These are phyloP conservation scores for Saprolegnia parasitica DNA, from an alignment of 352 stramenopile species.

Conservation along the genomic window DNA sequence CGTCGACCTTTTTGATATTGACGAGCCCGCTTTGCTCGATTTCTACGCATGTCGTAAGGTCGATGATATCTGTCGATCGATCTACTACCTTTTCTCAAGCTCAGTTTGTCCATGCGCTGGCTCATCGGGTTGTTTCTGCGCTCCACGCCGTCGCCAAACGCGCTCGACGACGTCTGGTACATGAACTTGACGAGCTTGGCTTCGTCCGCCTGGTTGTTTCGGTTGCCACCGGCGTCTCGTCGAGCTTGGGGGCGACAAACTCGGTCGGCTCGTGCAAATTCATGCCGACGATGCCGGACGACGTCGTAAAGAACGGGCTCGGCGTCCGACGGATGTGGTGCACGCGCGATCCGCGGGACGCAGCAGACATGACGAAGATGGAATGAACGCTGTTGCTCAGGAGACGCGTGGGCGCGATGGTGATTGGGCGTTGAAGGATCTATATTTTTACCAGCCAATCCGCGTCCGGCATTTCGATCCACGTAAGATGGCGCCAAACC, in stretches of 20 bases:
- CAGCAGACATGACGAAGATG: slow-evolving; percentile 7
- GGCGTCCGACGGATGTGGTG: slow-evolving; percentile 61
- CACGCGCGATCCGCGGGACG: slow-evolving; percentile 61
- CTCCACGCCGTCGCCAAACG: slow-evolving; percentile 45
- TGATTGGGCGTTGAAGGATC: neutral
- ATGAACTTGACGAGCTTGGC: slow-evolving; percentile 49
- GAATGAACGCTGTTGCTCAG: too few species aligned
- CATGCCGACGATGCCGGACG: slow-evolving; percentile 76
- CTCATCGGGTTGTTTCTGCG: slow-evolving; percentile 52
- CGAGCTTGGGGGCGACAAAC: slow-evolving; percentile 54
- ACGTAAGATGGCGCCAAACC: neutral
- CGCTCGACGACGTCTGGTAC: slow-evolving; percentile 66
- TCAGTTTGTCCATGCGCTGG: slow-evolving; percentile 72
- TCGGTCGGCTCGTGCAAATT: slow-evolving; percentile 60
- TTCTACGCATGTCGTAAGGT: slow-evolving; percentile 36
- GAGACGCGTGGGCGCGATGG: neutral
- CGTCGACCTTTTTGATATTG: slow-evolving; percentile 39
- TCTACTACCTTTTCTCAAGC: slow-evolving; percentile 65
- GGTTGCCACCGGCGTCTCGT: slow-evolving; percentile 10
- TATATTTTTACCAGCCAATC: neutral
- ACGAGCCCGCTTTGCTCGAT: slow-evolving; percentile 50
- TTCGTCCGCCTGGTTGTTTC: slow-evolving; percentile 38
- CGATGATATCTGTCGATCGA: neutral
- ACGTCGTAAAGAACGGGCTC: slow-evolving; percentile 84
- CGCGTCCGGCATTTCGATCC: neutral